Percentiles rank a stretch among this genome's conserved stretches.
Evolutionary conservation across 768 basidiomycete genomes (phyloP).

Genomic region (Tremella mesenterica): DNA sequence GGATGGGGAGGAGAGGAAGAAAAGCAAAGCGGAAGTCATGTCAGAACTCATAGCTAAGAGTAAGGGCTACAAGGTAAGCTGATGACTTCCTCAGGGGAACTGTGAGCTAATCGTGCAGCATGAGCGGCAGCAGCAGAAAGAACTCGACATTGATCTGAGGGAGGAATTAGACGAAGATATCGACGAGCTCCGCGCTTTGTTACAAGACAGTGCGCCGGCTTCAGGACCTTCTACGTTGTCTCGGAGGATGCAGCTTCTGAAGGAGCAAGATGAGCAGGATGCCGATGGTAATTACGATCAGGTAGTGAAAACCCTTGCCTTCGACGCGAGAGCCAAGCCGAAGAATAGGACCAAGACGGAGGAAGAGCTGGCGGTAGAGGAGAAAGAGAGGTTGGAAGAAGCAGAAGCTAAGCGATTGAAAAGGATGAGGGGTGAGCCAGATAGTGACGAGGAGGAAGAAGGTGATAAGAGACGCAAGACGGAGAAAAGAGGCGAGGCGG

Average conservation of each 20-base stretch:
- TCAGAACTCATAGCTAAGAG: constrained; percentile 94
- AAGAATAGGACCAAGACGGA: constrained; percentile 95
- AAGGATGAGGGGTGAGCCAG: constrained; percentile 67
- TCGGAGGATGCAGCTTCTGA: not conserved
- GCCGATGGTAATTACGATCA: constrained; percentile 69
- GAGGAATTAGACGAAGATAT: constrained; percentile 84
- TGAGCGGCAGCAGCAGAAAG: constrained; percentile 76
- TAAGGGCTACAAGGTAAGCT: constrained; percentile 79
- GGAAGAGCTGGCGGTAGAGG: constrained; percentile 81
- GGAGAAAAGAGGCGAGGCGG: constrained; percentile 57
- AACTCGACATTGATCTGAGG: constrained; percentile 74
- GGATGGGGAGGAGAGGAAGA: constrained; percentile 57
- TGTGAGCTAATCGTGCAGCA: constrained; percentile 50
- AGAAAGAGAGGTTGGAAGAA: constrained; percentile 74
- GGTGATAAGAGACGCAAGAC: constrained; percentile 29
- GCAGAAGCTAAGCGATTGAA: constrained; percentile 68
- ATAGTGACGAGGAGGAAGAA: constrained; percentile 54
- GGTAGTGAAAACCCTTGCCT: constrained; percentile 81
- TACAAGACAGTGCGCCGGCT: constrained; percentile 44
- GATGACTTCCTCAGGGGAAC: not conserved
- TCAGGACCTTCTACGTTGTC: constrained; percentile 24
- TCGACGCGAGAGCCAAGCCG: constrained; percentile 85
- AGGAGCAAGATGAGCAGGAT: not conserved
- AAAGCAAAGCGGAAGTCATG: constrained; percentile 93
- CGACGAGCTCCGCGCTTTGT: constrained; percentile 63